Evolutionary conservation across 345 rosid species (phyloP).

Genomic region (Eucalyptus regnans): DNA sequence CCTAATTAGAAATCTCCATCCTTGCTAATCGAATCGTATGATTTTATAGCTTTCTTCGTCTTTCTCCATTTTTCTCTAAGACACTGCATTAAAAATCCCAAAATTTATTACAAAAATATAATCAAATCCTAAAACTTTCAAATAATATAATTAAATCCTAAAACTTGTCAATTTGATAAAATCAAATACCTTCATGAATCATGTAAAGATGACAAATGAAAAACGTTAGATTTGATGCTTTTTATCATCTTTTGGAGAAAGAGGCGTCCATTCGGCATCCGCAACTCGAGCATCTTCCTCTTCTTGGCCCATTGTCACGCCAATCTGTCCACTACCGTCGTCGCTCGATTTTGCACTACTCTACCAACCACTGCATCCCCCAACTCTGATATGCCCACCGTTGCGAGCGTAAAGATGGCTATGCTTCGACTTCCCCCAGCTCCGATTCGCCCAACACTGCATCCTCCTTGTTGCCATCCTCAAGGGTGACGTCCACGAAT

Average conservation of each 20-base stretch:
- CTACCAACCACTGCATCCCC: neutral
- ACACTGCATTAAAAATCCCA: no score
- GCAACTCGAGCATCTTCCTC: neutral
- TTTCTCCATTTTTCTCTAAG: neutral
- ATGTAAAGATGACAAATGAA: neutral
- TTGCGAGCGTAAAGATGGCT: neutral
- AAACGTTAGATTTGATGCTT: neutral
- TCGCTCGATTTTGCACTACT: neutral
- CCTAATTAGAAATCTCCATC: neutral
- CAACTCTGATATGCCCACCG: neutral
- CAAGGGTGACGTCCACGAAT: neutral
- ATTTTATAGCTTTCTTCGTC: neutral
- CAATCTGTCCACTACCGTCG: neutral
- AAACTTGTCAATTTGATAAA: no score
- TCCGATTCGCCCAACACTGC: neutral
- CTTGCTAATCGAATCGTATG: neutral
- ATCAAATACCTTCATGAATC: no score
- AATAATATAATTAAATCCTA: no score
- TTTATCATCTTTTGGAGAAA: neutral
- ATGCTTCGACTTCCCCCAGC: neutral
- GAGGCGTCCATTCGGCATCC: neutral
- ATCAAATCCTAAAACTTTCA: no score
- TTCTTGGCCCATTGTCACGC: neutral
- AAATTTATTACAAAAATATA: rapidly evolving
- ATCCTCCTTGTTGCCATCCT: neutral